Percentiles rank a stretch among this genome's conserved stretches.
phyloP scores from a whole-genome alignment of 164 flowering plant species.

The Kalanchoe fedtschenkoi region DNA sequence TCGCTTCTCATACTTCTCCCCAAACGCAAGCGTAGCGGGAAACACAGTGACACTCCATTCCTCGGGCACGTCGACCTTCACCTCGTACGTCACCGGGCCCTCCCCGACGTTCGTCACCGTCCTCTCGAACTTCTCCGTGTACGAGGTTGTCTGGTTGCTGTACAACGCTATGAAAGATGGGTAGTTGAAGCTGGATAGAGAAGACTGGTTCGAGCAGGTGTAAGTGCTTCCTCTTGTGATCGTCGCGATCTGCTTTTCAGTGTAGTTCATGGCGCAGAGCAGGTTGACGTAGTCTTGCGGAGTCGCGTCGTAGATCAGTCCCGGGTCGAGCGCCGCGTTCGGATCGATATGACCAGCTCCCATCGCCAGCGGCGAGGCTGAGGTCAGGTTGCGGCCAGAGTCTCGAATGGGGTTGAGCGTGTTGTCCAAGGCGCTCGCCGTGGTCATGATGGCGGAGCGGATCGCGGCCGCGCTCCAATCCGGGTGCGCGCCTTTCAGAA shows the following conservation, averaged over 20 bases:
- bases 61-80: slow-evolving; percentile 11
- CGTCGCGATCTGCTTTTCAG: slow-evolving; percentile 22
- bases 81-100: slow-evolving; percentile 25
- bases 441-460: slow-evolving; percentile 15
- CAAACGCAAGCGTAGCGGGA: slow-evolving; percentile 25
- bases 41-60: slow-evolving; percentile 14
- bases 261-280: slow-evolving; percentile 30
- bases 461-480: slow-evolving; percentile 13
- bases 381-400: slow-evolving; percentile 1
- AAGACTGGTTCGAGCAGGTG: slow-evolving; percentile 23
- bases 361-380: slow-evolving; percentile 32
- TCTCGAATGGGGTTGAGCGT: slow-evolving; percentile 16
- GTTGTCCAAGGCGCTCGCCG: slow-evolving; percentile 1
- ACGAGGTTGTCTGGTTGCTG: neutral
- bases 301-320: slow-evolving; percentile 31
- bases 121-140: slow-evolving; percentile 18
- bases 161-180: slow-evolving; percentile 39
- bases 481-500: slow-evolving; percentile 9
- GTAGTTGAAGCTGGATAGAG: slow-evolving; percentile 40
- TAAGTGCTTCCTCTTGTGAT: slow-evolving; percentile 22
- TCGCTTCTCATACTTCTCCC: slow-evolving; percentile 22
- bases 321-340: slow-evolving; percentile 37
- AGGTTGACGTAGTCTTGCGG: slow-evolving; percentile 32
- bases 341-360: slow-evolving; percentile 43
- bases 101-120: slow-evolving; percentile 38